Evolutionary conservation across 345 rosid genomes (phyloP).

Genomic region (Acer negundo): DNA sequence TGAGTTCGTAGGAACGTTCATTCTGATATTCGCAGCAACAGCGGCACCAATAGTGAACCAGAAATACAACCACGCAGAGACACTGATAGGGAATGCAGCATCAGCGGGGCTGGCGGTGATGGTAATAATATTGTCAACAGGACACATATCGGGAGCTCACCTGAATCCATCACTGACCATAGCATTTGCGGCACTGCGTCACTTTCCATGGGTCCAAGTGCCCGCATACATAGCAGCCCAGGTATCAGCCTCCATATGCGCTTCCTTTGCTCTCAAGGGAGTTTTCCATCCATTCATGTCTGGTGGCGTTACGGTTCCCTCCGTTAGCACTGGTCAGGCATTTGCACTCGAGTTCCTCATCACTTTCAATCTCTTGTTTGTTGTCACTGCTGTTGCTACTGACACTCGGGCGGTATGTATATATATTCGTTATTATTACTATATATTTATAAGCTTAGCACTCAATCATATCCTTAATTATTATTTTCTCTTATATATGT

Average conservation of each 20-base stretch:
- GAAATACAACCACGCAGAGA: slow-evolving; percentile 70
- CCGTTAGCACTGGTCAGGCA: slow-evolving; percentile 76
- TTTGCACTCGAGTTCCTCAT: slow-evolving; percentile 93
- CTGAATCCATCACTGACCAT: slow-evolving; percentile 90
- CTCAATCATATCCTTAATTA: neutral
- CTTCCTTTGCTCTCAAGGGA: slow-evolving; percentile 89
- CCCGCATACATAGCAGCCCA: slow-evolving; percentile 91
- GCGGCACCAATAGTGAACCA: slow-evolving; percentile 96
- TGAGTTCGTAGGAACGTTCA: slow-evolving; percentile 95
- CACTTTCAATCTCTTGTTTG: slow-evolving; percentile 87
- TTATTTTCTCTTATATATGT: neutral
- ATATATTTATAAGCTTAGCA: neutral
- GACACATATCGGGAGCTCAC: slow-evolving; percentile 98
- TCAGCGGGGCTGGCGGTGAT: slow-evolving; percentile 91
- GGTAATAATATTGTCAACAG: slow-evolving; percentile 87
- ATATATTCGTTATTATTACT: too few species aligned
- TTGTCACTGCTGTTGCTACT: slow-evolving; percentile 94
- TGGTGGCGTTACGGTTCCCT: slow-evolving; percentile 96
- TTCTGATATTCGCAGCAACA: slow-evolving; percentile 85
- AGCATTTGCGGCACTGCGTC: slow-evolving; percentile 84
- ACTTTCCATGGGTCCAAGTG: slow-evolving; percentile 93
- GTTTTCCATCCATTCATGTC: slow-evolving; percentile 84
- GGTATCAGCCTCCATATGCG: slow-evolving; percentile 88
- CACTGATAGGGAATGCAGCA: slow-evolving; percentile 88
- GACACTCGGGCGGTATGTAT: slow-evolving; percentile 90